Evolutionary conservation across 805 yeast genomes (phyloP), one percentile per base, ranked within the genome.

Genomic region (Pichia nanzhaoensis): DNA sequence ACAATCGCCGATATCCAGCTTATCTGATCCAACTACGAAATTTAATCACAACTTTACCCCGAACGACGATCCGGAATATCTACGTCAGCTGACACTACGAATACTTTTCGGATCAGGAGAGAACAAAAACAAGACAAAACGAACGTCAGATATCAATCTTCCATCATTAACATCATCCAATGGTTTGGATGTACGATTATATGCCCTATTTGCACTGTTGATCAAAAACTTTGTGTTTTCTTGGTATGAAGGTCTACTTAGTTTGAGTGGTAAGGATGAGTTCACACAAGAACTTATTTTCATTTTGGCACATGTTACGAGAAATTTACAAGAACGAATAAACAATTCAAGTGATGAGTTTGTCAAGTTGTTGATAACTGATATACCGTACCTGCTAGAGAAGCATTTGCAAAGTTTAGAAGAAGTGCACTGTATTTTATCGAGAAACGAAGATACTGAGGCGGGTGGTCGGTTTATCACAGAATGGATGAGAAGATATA

Each of bases 161-260:
- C 50, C 44, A 12, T 16, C 44, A 12, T 19, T 45, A 18, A 42
- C 46, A 8, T 60, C 69, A 1, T 66, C 71, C 3, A 49, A 62
- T 1, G 55, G 50, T 2, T 65, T 77, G 4, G 78, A 75, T 51
- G 44, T 62, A 2, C 71, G 74, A 51, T 55, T 77, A 13, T 73
- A 74, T 50, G 67, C 74, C 1, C 50, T 78, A 4, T 47, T 74
- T 4, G 76, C 77, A 0, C 57, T 77, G 13, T 54, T 77, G 4
- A 45, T 75, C 35, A 64, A 69, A 20, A 71, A 71, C 42, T 78
- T 77, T 51, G 66, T 77, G 3, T 60, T 65, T 18, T 74, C 79
- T 77, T 75, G 76, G 55, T 54, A 54, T 21, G 49, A 55, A 17
- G 54, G 74, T 6, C 61, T 75, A 1, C 39, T 53, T 19, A 58